A percentile compares a stretch with the other conserved stretches of the same genome.
phyloP scores from a whole-genome alignment of 768 basidiomycete species.

The Tylopilus rubrobrunneus region DNA sequence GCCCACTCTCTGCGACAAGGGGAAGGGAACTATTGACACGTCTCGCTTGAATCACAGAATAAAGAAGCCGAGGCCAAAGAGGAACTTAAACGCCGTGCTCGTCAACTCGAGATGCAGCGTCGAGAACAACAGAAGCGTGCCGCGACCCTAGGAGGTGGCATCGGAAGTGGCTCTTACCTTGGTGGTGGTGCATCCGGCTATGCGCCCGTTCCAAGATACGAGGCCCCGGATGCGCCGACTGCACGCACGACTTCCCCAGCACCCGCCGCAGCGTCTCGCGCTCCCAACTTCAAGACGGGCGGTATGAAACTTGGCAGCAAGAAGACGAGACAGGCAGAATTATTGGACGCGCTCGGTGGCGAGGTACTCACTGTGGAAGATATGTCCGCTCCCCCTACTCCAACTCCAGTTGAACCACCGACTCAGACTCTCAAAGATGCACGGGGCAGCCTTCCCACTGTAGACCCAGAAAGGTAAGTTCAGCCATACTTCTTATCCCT shows the following conservation, averaged over 20 bases:
- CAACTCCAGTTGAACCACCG: conserved; percentile 45
- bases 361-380: conserved; percentile 58
- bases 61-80: conserved; percentile 99
- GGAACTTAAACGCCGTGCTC: conserved; percentile 95
- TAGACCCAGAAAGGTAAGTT: conserved; percentile 70
- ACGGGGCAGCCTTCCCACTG: conserved; percentile 66
- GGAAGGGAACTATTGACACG: background rate
- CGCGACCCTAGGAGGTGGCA: conserved; percentile 41
- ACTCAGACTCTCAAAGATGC: conserved; percentile 41
- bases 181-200: conserved; percentile 71
- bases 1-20: conserved; percentile 19
- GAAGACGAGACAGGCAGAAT: conserved; percentile 84
- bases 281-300: conserved; percentile 85
- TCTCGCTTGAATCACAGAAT: conserved; percentile 50
- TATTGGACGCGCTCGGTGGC: conserved; percentile 83
- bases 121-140: conserved; percentile 86
- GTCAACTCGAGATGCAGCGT: conserved; percentile 97
- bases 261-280: conserved; percentile 47
- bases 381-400: conserved; percentile 48
- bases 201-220: conserved; percentile 66
- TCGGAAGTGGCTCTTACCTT: conserved; percentile 53
- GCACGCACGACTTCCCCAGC: conserved; percentile 39
- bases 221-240: conserved; percentile 53
- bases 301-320: conserved; percentile 98
- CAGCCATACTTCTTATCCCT: background rate